Base-by-base conservation (phyloP, 208 protist genomes). In the Angomonas deanei region DNA sequence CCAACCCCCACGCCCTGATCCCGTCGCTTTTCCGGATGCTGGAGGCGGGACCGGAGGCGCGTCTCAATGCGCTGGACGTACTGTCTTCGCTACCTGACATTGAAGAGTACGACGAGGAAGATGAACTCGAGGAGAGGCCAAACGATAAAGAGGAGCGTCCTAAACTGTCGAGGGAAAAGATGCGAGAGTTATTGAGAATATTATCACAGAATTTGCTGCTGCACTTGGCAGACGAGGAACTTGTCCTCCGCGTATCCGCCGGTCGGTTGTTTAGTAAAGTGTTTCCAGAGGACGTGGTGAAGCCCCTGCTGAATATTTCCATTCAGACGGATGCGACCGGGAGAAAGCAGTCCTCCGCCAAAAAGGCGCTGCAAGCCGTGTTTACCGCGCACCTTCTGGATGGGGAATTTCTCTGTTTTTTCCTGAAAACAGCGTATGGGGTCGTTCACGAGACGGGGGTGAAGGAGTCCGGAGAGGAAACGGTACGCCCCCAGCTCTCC, bases 211-310 rank as follows among this genome's bases (percentile, higher is more conserved):
- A 94, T 32, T 62, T 94, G 26, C 58, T 94, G 11, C 42, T 91
- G 21, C 82, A 80, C 26, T 63, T 94, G 6, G 66, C 87, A 11
- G 88, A 94, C 47, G 83, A 90, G 33, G 84, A 94, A 64, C 62
- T 94, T 27, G 74, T 78, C 15, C 64, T 90, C 34, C 80, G 88
- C 2, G 39, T 94, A 59, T 67, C 84, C 49, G 80, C 69, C 48
- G 78, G 84, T 13, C 65, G 72, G 3, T 70, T 94, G 31, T 94
- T 94, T 60, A 73, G 75, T 21, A 90, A 89, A 50, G 84, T 94
- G 5, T 79, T 73, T 57, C 82, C 85, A 1, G 72, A 80, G 31
- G 88, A 94, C 64, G 83, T 92, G 10, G 39, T 88, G 34, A 48
- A 71, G 31, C 85, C 88, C 4, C 72, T 94, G 39, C 49, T 94